Conservation (phyloP, 108 stramenopile genomes). For the Cylindrotheca fusiformis region DNA sequence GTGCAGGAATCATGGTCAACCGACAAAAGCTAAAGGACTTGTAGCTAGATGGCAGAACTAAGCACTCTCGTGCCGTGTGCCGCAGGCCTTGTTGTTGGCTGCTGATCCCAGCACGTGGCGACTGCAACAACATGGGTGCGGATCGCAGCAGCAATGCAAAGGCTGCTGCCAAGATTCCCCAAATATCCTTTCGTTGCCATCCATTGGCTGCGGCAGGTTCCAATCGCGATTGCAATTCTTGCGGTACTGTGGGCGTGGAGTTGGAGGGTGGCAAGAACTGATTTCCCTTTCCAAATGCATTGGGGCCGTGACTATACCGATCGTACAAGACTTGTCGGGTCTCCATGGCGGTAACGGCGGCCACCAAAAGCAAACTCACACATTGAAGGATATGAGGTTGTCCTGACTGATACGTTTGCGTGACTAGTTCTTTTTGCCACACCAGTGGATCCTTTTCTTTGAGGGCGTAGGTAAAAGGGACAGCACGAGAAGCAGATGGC, state of each 20-base stretch:
- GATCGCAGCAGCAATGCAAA: slow-evolving; percentile 64
- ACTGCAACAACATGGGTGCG: slow-evolving; percentile 27
- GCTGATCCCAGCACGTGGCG: slow-evolving; percentile 40
- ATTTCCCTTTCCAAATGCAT: slow-evolving; percentile 66
- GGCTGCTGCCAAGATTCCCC: slow-evolving; percentile 60
- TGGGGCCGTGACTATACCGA: slow-evolving; percentile 52
- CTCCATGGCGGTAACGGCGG: slow-evolving; percentile 66
- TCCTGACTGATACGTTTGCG: slow-evolving; percentile 43
- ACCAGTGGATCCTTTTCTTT: slow-evolving; percentile 47
- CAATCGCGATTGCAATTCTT: slow-evolving; percentile 47
- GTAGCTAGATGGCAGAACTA: slow-evolving; percentile 45
- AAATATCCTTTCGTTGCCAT: slow-evolving; percentile 72
- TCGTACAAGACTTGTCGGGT: slow-evolving; percentile 51
- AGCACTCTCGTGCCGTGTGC: slow-evolving; percentile 41
- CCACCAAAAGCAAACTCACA: slow-evolving; percentile 45
- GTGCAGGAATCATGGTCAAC: slow-evolving; percentile 55
- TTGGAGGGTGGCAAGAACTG: slow-evolving; percentile 45
- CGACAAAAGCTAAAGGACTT: slow-evolving; percentile 73
- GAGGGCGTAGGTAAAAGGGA: slow-evolving; percentile 10
- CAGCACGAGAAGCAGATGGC: slow-evolving; percentile 13
- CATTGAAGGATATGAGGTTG: slow-evolving; percentile 62
- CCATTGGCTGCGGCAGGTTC: slow-evolving; percentile 33
- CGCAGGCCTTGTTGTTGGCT: slow-evolving; percentile 34
- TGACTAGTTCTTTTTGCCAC: slow-evolving; percentile 71
- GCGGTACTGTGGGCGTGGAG: slow-evolving; percentile 19